A percentile compares a stretch with the other conserved stretches of the same genome.
Conservation (phyloP, 495 filamentous ascomycete genomes). For the Hypoxylon cercidicola region DNA sequence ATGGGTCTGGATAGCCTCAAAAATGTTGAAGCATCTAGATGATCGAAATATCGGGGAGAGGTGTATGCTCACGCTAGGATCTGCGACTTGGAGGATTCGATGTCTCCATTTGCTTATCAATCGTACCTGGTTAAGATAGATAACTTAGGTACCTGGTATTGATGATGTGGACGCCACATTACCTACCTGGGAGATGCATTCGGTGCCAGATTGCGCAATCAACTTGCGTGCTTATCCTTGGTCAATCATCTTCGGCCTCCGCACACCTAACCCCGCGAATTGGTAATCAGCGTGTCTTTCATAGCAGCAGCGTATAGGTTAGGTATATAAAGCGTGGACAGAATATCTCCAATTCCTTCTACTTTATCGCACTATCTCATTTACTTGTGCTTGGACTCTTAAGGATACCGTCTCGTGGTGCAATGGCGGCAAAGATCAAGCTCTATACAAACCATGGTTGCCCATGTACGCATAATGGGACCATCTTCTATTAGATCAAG, state of each 20-base stretch:
- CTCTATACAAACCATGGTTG: constrained; percentile 82
- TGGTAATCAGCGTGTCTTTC: constrained; percentile 15
- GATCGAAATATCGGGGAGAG: too few relatives aligned
- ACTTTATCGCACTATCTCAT: not conserved
- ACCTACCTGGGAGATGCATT: too few relatives aligned
- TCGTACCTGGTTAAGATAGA: too few relatives aligned
- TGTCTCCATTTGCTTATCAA: too few relatives aligned
- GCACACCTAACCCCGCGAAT: constrained; percentile 14
- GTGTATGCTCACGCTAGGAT: too few relatives aligned
- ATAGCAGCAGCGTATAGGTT: not conserved
- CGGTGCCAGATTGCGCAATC: constrained; percentile 5
- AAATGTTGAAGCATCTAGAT: too few relatives aligned
- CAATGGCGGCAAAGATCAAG: constrained; percentile 55
- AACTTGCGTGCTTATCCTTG: constrained; percentile 3
- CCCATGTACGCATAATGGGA: constrained; percentile 61
- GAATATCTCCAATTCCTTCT: not conserved
- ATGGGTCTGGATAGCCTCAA: too few relatives aligned
- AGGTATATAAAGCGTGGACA: not conserved
- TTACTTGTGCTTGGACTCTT: too few relatives aligned
- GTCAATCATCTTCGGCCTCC: not conserved
- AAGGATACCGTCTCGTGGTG: not conserved
- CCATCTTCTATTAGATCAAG: too few relatives aligned
- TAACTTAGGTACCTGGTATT: too few relatives aligned
- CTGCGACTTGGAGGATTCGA: too few relatives aligned
- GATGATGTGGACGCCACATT: too few relatives aligned